Evolutionary conservation across 2,329 filamentous ascomycete species (phyloP).

Genomic region (Colletotrichum gloeosporioides): DNA sequence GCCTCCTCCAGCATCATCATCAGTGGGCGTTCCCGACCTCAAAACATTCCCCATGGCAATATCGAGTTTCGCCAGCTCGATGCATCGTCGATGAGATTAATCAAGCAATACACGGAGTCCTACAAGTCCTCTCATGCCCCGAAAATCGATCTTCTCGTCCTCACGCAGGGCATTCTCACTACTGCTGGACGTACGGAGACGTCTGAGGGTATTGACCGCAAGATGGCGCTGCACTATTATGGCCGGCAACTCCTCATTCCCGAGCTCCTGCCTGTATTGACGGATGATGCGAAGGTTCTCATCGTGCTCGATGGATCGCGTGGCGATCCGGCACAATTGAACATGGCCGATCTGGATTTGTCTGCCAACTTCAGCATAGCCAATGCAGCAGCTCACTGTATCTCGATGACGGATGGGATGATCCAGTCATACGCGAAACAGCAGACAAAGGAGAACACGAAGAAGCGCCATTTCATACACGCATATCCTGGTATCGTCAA

Average conservation of each 20-base stretch:
- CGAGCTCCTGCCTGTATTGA: conserved; percentile 42
- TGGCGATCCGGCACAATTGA: conserved; percentile 37
- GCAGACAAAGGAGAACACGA: conserved; percentile 15
- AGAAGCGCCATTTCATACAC: conserved; percentile 40
- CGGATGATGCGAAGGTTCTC: conserved; percentile 40
- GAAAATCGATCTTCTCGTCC: conserved; percentile 41
- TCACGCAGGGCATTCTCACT: conserved; percentile 43
- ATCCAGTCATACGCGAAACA: conserved; percentile 35
- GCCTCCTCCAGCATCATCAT: conserved; percentile 34
- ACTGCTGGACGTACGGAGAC: conserved; percentile 42
- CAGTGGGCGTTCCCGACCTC: conserved; percentile 35
- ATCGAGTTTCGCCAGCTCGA: conserved; percentile 36
- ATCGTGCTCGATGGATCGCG: conserved; percentile 37
- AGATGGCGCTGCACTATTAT: conserved; percentile 53
- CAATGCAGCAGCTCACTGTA: conserved; percentile 40
- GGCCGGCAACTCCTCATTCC: conserved; percentile 47
- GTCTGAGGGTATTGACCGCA: conserved; percentile 47
- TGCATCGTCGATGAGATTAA: conserved; percentile 36
- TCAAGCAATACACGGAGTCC: conserved; percentile 36
- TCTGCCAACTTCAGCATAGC: conserved; percentile 35
- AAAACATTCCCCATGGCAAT: conserved; percentile 33
- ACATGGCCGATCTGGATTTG: conserved; percentile 46
- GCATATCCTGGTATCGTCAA: conserved; percentile 44
- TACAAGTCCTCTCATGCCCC: conserved; percentile 28
- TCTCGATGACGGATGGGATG: conserved; percentile 44